phyloP scores from a whole-genome alignment of 148 eudicot genomes.

The Persicaria tinctoria region DNA sequence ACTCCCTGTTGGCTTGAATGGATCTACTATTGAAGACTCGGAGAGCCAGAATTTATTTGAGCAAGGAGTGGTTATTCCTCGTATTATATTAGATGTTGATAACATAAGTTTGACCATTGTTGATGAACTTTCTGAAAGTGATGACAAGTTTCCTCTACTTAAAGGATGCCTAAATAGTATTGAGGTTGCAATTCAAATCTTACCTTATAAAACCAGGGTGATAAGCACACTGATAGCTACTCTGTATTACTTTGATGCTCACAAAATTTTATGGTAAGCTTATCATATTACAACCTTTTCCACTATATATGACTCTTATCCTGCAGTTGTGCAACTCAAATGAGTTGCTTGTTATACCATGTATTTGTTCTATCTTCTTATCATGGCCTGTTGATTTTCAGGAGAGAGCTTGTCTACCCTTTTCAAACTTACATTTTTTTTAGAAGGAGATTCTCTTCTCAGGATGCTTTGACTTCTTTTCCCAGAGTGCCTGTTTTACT shows the following conservation, averaged over 20 bases:
- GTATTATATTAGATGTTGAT: slow-evolving; percentile 44
- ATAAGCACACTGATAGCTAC: slow-evolving; percentile 47
- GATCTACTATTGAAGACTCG: slow-evolving; percentile 17
- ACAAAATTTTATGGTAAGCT: slow-evolving; percentile 55
- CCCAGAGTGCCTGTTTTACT: slow-evolving; percentile 42
- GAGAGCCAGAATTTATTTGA: slow-evolving; percentile 22
- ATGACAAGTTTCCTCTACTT: slow-evolving; percentile 63
- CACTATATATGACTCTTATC: neutral
- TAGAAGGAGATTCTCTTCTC: slow-evolving; percentile 35
- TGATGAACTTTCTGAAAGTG: slow-evolving; percentile 61
- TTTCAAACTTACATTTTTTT: slow-evolving; percentile 55
- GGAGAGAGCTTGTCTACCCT: slow-evolving; percentile 73
- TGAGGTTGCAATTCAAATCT: slow-evolving; percentile 57
- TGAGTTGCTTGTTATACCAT: neutral
- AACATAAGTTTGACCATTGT: slow-evolving; percentile 61
- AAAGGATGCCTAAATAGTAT: slow-evolving; percentile 47
- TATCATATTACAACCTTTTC: neutral
- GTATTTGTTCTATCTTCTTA: neutral
- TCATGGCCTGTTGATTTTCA: slow-evolving; percentile 27
- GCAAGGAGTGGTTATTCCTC: slow-evolving; percentile 26
- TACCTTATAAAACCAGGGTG: slow-evolving; percentile 53
- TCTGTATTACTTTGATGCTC: slow-evolving; percentile 58
- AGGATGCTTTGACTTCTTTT: slow-evolving; percentile 30
- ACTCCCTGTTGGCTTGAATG: slow-evolving; percentile 19
- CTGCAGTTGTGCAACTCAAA: neutral